Evolutionary conservation across 2,329 filamentous ascomycete species (phyloP).

Genomic region (Lithohypha guttulata): DNA sequence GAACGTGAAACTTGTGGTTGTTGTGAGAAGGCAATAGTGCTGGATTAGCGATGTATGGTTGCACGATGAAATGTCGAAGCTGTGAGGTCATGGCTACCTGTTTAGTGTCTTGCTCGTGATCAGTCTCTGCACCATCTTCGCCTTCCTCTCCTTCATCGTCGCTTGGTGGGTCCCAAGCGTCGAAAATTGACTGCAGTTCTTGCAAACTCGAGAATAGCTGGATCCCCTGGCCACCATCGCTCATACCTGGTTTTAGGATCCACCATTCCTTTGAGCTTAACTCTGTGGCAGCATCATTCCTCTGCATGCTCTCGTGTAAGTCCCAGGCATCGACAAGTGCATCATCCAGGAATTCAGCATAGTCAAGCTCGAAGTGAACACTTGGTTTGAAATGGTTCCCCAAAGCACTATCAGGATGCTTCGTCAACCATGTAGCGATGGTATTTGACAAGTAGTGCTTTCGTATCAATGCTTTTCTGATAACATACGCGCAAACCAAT

Average conservation of each 20-base stretch:
- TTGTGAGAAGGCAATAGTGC: constrained; percentile 57
- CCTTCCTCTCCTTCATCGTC: constrained; percentile 58
- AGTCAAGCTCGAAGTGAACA: constrained; percentile 88
- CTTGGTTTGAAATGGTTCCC: constrained; percentile 61
- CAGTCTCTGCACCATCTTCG: constrained; percentile 28
- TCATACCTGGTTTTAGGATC: constrained; percentile 98
- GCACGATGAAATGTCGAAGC: constrained; percentile 88
- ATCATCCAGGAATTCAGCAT: constrained; percentile 92
- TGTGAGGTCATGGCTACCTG: constrained; percentile 63
- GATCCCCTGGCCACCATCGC: constrained; percentile 88
- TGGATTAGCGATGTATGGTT: constrained; percentile 86
- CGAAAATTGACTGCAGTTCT: constrained; percentile 77
- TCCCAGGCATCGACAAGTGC: constrained; percentile 85
- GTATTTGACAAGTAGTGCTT: constrained; percentile 89
- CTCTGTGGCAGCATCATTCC: constrained; percentile 44
- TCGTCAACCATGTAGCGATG: constrained; percentile 72
- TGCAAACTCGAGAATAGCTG: constrained; percentile 75
- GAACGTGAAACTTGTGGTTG: constrained; percentile 82
- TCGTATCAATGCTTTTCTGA: constrained; percentile 89
- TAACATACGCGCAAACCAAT: constrained; percentile 81
- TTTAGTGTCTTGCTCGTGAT: constrained; percentile 26
- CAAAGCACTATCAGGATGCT: constrained; percentile 63
- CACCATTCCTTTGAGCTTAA: constrained; percentile 64
- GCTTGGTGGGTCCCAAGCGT: constrained; percentile 69
- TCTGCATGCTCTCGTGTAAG: constrained; percentile 62